Conservation (phyloP, 1,139 yeast species). For the Kodamaea sp. region DNA sequence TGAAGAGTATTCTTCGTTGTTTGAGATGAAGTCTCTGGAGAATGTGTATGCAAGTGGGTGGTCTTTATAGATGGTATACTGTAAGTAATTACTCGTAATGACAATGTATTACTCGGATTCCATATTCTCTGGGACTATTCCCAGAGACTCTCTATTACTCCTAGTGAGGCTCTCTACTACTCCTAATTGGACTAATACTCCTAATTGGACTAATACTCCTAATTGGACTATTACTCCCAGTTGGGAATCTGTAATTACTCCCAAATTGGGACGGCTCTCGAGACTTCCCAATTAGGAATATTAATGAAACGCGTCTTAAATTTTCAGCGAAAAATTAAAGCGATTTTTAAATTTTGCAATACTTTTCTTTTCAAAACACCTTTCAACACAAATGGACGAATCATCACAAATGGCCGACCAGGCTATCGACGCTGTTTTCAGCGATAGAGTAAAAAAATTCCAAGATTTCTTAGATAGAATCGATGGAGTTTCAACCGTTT, state of each 20-base stretch:
- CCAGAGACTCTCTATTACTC: too few relatives aligned
- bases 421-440: conserved; percentile 50
- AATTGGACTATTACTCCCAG: background rate
- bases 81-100: too few relatives aligned
- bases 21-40: conserved; percentile 17
- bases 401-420: conserved; percentile 23
- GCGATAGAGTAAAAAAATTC: conserved; percentile 83
- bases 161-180: too few relatives aligned
- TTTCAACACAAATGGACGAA: conserved; percentile 17
- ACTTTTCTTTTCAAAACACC: conserved; percentile 6
- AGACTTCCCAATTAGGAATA: conserved; percentile 9
- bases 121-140: too few relatives aligned
- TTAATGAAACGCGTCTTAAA: conserved; percentile 31
- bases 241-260: conserved; percentile 14
- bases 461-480: conserved; percentile 76
- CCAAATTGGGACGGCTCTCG: conserved; percentile 18
- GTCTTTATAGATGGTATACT: conserved; percentile 16
- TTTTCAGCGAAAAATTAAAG: conserved; percentile 1
- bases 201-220: background rate
- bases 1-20: conserved; percentile 51
- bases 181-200: too few relatives aligned
- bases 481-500: conserved; percentile 50
- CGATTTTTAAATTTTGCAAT: conserved; percentile 6
- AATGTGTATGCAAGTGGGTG: conserved; percentile 15
- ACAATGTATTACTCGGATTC: too few relatives aligned